Evolutionary conservation across 225 moss, liverwort and hornwort genomes (phyloP), one percentile per base, ranked within the genome.

Genomic region (Bryoerythrophyllum caledonicum): DNA sequence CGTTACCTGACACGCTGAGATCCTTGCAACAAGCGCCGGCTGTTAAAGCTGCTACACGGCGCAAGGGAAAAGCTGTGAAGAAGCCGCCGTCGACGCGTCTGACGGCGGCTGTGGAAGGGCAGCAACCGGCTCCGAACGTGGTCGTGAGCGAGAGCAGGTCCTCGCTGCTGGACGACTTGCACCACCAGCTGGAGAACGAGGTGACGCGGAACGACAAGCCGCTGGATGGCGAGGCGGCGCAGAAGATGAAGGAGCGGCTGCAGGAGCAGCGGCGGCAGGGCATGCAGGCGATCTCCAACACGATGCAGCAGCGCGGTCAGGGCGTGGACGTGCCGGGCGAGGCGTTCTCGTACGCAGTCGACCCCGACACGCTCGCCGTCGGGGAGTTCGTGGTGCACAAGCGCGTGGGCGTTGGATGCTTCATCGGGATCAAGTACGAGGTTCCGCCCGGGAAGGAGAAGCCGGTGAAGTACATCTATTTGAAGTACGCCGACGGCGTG

Each of bases 351-450:
- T 92, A 91, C 65, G 90, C 94, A 24, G 92, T 96, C 25, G 80
- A 96, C 57, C 96, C 94, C 57, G 92, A 94, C 73, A 91, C 88
- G 59, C 77, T 96, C 25, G 78, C 88, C n/a, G 76, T 89, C 17
- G 96, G 92, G 35, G 94, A 96, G 80, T 94, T 60, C 62, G 91
- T 96, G 64, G 94, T 94, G 57, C 96, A 96, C 76, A 94, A 96
- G 84, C 87, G 87, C 35, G 96, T 94, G 14, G 94, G 94, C 60
- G 88, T 96, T 38, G 96, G 96, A 15, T 86, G 92, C 75, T 94
- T 92, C 65, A 92, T 96, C 58, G 96, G 96, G 48, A 92, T 84
- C 79, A 96, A 94, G 73, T 91, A 84, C 68, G 96, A 88, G 72
- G 78, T 92, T 15, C 94, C 92, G 7, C 79, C 77, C 32, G 96